Conservation (phyloP, 306 rosid species). For the Fragaria nilgerrensis region DNA sequence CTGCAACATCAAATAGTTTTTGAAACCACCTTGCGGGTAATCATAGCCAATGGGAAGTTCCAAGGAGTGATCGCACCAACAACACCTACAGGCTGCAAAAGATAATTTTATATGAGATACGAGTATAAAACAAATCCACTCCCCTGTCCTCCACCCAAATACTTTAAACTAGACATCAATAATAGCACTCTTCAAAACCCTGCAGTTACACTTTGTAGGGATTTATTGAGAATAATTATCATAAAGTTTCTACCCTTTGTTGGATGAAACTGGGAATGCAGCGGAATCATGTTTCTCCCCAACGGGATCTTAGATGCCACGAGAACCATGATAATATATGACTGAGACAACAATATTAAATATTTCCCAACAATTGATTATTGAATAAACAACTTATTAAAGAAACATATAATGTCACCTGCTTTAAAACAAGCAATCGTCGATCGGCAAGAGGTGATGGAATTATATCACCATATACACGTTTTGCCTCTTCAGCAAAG, state of each 20-base stretch:
- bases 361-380: background rate
- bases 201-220: background rate
- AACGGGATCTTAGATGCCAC: background rate
- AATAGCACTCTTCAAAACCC: background rate
- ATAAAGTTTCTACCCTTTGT: background rate
- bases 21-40: conserved; percentile 76
- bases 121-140: background rate
- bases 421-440: conserved; percentile 81
- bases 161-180: background rate
- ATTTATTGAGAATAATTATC: background rate
- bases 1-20: conserved; percentile 19
- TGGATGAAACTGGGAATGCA: conserved; percentile 1
- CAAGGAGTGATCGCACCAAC: conserved; percentile 93
- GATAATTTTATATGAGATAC: background rate
- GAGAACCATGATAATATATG: background rate
- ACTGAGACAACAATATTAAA: background rate
- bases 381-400: conserved; percentile 1
- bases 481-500: conserved; percentile 89
- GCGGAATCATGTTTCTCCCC: background rate
- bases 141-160: conserved; percentile 13
- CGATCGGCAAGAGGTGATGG: conserved; percentile 83
- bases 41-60: conserved; percentile 99
- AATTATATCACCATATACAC: conserved; percentile 91
- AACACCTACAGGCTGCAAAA: conserved; percentile 95
- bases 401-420: conserved; percentile 46